A percentile compares a stretch with the other conserved stretches of the same genome.
Conservation (phyloP, 257 asterid species). For the Nicotiana benthamiana region DNA sequence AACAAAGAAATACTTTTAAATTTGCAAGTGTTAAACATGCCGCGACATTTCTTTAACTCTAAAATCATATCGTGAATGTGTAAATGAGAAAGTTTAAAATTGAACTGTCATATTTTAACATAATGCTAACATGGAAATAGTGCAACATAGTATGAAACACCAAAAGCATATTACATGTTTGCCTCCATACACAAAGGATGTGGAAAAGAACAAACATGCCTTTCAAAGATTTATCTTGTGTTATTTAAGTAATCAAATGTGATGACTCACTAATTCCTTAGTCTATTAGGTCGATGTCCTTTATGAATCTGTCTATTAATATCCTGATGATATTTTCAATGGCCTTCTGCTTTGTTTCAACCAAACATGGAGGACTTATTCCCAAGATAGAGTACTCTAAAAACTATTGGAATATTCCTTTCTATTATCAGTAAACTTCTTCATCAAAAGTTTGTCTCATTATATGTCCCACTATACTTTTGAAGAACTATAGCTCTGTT, state of each 20-base stretch:
- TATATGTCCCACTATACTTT: neutral
- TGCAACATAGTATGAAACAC: too few species aligned
- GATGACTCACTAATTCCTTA: neutral
- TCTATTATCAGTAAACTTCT: neutral
- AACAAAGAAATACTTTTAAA: too few species aligned
- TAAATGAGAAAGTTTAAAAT: too few species aligned
- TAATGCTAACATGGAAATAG: too few species aligned
- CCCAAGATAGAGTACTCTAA: neutral
- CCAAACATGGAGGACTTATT: neutral
- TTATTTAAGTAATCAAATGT: neutral
- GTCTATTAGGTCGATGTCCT: neutral
- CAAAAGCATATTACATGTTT: constrained; percentile 1
- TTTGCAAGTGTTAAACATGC: too few species aligned
- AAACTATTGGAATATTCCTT: neutral
- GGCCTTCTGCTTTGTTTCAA: constrained; percentile 10
- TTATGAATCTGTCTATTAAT: constrained; percentile 18
- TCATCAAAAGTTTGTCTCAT: neutral
- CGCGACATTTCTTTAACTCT: too few species aligned
- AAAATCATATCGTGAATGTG: too few species aligned
- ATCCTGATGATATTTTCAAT: constrained; percentile 30
- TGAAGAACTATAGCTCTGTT: neutral
- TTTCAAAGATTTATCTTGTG: neutral
- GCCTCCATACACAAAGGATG: constrained; percentile 2
- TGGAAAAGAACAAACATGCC: constrained; percentile 2
- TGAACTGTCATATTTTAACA: too few species aligned